phyloP scores from a whole-genome alignment of 208 protist genomes.

The Acanthamoeba sp. region DNA sequence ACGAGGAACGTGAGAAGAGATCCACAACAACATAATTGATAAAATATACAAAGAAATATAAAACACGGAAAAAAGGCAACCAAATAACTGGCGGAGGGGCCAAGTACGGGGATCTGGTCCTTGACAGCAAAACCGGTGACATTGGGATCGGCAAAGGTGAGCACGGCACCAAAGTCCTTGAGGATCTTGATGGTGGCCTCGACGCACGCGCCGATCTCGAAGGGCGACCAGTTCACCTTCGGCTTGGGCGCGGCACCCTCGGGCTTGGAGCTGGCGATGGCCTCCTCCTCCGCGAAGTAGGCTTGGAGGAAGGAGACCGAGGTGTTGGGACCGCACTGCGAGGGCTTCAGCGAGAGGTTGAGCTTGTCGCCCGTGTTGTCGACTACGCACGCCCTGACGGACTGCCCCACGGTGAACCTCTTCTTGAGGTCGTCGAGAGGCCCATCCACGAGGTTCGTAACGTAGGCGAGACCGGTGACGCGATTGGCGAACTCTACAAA shows the following conservation, averaged over 20 bases:
- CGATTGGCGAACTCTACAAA: conserved; percentile 71
- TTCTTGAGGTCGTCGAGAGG: conserved; percentile 53
- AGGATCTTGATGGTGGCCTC: conserved; percentile 68
- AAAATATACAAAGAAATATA: neutral
- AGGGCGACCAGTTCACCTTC: conserved; percentile 53
- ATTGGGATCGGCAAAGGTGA: conserved; percentile 16
- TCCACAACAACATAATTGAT: neutral
- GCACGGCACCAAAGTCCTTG: conserved; percentile 74
- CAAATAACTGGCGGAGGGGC: too few species aligned
- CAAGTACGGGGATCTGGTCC: conserved; percentile 56
- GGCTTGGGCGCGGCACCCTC: conserved; percentile 65
- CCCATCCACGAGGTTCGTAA: conserved; percentile 68
- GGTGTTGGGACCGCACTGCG: conserved; percentile 63
- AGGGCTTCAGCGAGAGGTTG: conserved; percentile 67
- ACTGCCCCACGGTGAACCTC: conserved; percentile 45
- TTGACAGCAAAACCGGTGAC: conserved; percentile 74
- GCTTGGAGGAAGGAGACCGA: conserved; percentile 70
- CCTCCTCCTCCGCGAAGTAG: conserved; percentile 72
- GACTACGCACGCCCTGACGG: conserved; percentile 46
- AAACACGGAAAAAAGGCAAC: neutral
- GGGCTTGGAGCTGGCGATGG: conserved; percentile 46
- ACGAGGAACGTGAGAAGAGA: neutral
- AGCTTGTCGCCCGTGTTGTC: conserved; percentile 68
- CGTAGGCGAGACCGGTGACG: conserved; percentile 63
- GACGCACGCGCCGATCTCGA: conserved; percentile 46